Conservation (phyloP, 2,329 filamentous ascomycete species). For the Daldinia sp. region DNA sequence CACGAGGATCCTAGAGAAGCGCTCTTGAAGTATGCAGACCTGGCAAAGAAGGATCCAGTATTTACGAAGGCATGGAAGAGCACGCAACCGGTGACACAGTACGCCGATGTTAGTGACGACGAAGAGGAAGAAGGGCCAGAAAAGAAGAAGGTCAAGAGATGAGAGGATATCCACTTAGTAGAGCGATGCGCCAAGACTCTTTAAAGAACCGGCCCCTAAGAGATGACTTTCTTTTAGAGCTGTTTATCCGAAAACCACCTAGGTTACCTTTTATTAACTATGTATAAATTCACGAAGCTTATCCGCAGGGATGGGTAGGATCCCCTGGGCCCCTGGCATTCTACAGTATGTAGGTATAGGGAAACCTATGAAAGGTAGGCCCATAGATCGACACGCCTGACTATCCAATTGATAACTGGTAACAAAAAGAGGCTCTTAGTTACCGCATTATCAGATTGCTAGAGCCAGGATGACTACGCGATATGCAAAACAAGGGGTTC, state of each 20-base stretch:
- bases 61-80: conserved; percentile 95
- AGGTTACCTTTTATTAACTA: neutral
- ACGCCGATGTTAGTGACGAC: conserved; percentile 90
- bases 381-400: conserved; percentile 28
- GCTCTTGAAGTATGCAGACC: conserved; percentile 92
- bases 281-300: conserved; percentile 7
- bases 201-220: conserved; percentile 11
- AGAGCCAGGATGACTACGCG: neutral
- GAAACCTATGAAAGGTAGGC: conserved; percentile 27
- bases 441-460: conserved; percentile 7
- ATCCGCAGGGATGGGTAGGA: conserved; percentile 20
- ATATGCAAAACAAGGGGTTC: neutral
- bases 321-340: conserved; percentile 20
- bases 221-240: conserved; percentile 21
- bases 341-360: neutral
- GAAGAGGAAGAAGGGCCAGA: conserved; percentile 81
- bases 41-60: conserved; percentile 90
- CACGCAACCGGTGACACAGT: conserved; percentile 93
- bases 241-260: conserved; percentile 21
- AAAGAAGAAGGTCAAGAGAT: conserved; percentile 71
- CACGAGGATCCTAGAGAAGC: conserved; percentile 97
- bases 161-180: conserved; percentile 43
- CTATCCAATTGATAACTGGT: conserved; percentile 9
- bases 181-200: conserved; percentile 4
- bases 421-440: conserved; percentile 30